Percentiles rank a stretch among this genome's conserved stretches.
These are phyloP conservation scores for Phylloporus rhodoxanthus DNA, from an alignment of 768 basidiomycete genomes.

Conservation along the genomic window DNA sequence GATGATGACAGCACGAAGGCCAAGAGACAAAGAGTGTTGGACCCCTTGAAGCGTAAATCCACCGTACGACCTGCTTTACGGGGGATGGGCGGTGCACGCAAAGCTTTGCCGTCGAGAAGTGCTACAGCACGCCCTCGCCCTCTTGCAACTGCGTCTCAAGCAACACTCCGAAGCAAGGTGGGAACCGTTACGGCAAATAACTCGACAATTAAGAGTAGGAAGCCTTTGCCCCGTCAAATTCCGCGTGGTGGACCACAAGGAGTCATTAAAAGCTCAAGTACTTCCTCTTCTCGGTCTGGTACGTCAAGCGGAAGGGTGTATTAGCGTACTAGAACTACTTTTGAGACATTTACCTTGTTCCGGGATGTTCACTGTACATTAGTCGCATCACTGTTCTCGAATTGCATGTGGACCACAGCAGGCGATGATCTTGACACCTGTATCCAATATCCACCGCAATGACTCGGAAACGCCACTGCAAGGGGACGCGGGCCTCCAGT, in stretches of 20 bases:
- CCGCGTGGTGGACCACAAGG: conserved; percentile 8
- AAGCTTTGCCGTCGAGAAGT: conserved; percentile 10
- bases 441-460: not conserved
- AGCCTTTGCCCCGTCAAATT: conserved; percentile 7
- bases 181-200: conserved; percentile 8
- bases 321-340: conserved; percentile 5
- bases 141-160: conserved; percentile 9
- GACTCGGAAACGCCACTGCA: not conserved
- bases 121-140: conserved; percentile 7
- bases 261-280: conserved; percentile 17
- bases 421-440: not conserved
- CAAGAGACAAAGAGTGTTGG: conserved; percentile 26
- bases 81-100: conserved; percentile 12
- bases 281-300: conserved; percentile 25
- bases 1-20: conserved; percentile 6
- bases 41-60: conserved; percentile 21
- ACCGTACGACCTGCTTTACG: conserved; percentile 22
- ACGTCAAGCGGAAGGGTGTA: conserved; percentile 16
- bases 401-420: conserved; percentile 4
- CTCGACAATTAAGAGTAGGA: conserved; percentile 14
- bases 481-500: not conserved
- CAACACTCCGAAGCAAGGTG: conserved; percentile 5
- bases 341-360: not conserved
- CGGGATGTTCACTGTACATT: conserved; percentile 21
- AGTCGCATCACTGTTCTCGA: conserved; percentile 9